Evolutionary conservation across 1,284 basidiomycete genomes (phyloP).

Genomic region (Kwoniella shivajii): DNA sequence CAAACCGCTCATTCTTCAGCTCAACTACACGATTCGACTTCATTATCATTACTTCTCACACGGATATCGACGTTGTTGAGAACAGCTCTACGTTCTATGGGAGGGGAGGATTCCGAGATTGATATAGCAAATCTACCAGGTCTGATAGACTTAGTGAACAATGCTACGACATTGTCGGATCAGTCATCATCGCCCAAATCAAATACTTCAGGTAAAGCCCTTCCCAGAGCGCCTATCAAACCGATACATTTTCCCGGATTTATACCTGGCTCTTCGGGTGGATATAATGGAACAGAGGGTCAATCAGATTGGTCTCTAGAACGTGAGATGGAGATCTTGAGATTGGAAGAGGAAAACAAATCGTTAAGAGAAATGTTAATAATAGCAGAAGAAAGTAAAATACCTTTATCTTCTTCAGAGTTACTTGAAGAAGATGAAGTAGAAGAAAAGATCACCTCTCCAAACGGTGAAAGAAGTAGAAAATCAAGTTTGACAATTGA

Average conservation of each 20-base stretch:
- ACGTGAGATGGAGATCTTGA: slow-evolving; percentile 76
- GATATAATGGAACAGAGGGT: slow-evolving; percentile 50
- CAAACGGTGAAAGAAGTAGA: slow-evolving; percentile 20
- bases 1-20: slow-evolving; percentile 66
- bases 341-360: slow-evolving; percentile 78
- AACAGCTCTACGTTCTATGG: slow-evolving; percentile 69
- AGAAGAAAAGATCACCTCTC: background rate
- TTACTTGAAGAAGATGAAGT: slow-evolving; percentile 14
- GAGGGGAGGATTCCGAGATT: slow-evolving; percentile 63
- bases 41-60: slow-evolving; percentile 68
- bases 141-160: slow-evolving; percentile 13
- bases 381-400: slow-evolving; percentile 56
- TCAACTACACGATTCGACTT: slow-evolving; percentile 64
- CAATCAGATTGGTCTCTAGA: slow-evolving; percentile 78
- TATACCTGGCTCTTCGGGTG: slow-evolving; percentile 42
- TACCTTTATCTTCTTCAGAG: background rate
- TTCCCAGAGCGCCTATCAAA: slow-evolving; percentile 23
- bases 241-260: slow-evolving; percentile 38
- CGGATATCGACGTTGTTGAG: slow-evolving; percentile 72
- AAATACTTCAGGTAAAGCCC: slow-evolving; percentile 1
- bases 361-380: slow-evolving; percentile 70
- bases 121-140: slow-evolving; percentile 22
- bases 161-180: background rate
- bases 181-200: slow-evolving; percentile 14
- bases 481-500: slow-evolving; percentile 43